Evolutionary conservation across 768 basidiomycete genomes (phyloP).

Genomic region (Psilocybe tampanensis): DNA sequence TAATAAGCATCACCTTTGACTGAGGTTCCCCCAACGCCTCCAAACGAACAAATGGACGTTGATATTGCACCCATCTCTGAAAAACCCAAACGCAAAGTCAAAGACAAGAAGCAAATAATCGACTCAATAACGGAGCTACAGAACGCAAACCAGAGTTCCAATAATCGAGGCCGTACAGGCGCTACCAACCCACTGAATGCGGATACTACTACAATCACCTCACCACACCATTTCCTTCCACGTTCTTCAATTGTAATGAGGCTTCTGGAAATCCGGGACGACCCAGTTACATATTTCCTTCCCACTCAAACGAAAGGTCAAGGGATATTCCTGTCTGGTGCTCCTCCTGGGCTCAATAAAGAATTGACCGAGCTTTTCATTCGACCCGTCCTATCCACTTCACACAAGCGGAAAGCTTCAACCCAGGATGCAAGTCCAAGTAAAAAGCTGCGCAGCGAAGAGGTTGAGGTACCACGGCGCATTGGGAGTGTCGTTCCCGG

Average conservation of each 20-base stretch:
- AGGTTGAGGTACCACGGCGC: constrained; percentile 73
- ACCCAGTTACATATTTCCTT: constrained; percentile 84
- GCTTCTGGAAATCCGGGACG: constrained; percentile 81
- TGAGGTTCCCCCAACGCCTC: constrained; percentile 78
- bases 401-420: constrained; percentile 60
- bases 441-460: constrained; percentile 66
- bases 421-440: constrained; percentile 62
- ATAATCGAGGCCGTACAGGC: constrained; percentile 60
- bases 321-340: constrained; percentile 80
- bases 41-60: constrained; percentile 51
- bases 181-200: constrained; percentile 52
- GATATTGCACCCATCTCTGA: constrained; percentile 36
- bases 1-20: constrained; percentile 72
- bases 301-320: constrained; percentile 75
- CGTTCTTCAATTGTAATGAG: constrained; percentile 84
- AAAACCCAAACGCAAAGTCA: constrained; percentile 41
- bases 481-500: constrained; percentile 67
- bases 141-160: constrained; percentile 58
- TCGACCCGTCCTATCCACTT: constrained; percentile 57
- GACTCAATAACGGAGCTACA: constrained; percentile 88
- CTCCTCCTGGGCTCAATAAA: constrained; percentile 80
- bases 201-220: constrained; percentile 71
- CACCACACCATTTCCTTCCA: constrained; percentile 84
- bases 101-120: constrained; percentile 86
- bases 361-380: constrained; percentile 86